A percentile compares a stretch with the other conserved stretches of the same genome.
Evolutionary conservation across 75 land plant genomes (phyloP).

Genomic region (Cryptomeria japonica): DNA sequence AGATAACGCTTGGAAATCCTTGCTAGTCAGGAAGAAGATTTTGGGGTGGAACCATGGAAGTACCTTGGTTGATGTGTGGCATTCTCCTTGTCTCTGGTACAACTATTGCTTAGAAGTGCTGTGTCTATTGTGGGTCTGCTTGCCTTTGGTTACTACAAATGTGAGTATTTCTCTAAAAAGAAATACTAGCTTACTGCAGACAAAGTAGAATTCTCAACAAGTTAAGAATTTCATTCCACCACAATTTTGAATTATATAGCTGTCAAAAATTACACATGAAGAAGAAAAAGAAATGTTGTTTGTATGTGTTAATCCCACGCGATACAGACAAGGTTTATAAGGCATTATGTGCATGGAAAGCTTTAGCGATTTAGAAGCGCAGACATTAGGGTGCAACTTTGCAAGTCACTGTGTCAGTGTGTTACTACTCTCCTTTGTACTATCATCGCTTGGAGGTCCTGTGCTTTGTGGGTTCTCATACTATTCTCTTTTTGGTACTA

Average conservation of each 20-base stretch:
- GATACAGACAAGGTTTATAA: no score
- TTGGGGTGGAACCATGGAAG: neutral
- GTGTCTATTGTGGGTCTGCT: neutral
- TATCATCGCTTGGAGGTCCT: no score
- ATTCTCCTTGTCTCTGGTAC: neutral
- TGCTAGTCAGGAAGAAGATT: neutral
- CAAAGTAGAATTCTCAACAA: neutral
- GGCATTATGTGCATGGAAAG: no score
- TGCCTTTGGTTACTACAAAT: neutral
- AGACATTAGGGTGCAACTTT: no score
- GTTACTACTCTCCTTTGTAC: no score
- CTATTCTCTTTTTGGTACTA: no score
- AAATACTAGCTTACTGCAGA: neutral
- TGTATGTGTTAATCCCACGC: no score
- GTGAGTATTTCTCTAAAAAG: neutral
- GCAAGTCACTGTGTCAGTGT: no score
- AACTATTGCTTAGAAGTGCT: neutral
- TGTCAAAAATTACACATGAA: neutral
- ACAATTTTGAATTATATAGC: no score
- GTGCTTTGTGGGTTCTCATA: no score
- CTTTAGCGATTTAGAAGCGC: no score
- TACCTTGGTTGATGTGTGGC: neutral
- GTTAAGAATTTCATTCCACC: neutral
- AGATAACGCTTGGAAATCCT: neutral
- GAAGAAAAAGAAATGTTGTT: no score